A percentile compares a stretch with the other conserved stretches of the same genome.
Evolutionary conservation across 768 basidiomycete genomes (phyloP).

Genomic region (Favolaschia claudopus): DNA sequence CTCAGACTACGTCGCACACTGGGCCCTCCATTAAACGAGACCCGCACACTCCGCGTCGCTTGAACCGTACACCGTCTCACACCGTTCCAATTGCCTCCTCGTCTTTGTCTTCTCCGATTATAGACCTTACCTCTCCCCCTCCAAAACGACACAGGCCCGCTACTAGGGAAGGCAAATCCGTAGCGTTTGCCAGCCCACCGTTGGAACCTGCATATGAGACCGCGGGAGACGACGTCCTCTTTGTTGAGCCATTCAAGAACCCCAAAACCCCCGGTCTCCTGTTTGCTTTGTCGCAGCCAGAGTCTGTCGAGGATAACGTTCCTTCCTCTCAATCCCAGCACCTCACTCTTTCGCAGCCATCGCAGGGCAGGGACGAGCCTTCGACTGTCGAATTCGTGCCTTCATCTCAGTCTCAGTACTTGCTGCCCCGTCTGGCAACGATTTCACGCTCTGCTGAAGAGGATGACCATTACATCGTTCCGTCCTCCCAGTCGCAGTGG

Average conservation of each 20-base stretch:
- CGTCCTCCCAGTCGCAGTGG: conserved; percentile 42
- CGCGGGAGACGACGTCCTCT: too few species aligned
- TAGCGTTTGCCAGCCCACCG: too few species aligned
- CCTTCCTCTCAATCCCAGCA: conserved; percentile 17
- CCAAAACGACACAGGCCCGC: too few species aligned
- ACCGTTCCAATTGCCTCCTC: too few species aligned
- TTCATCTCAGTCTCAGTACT: conserved; percentile 21
- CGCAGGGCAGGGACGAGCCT: background rate
- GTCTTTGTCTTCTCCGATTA: too few species aligned
- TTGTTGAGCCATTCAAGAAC: too few species aligned
- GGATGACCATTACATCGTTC: conserved; percentile 32
- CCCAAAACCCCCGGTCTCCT: background rate
- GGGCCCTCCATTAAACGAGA: too few species aligned
- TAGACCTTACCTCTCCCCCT: too few species aligned
- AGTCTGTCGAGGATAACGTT: background rate
- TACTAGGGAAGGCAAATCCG: too few species aligned
- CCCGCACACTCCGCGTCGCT: too few species aligned
- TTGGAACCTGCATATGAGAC: too few species aligned
- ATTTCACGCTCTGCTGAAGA: background rate
- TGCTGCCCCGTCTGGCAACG: background rate
- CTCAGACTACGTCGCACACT: background rate
- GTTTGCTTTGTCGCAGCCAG: background rate
- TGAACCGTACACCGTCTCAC: too few species aligned
- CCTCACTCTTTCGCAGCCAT: background rate
- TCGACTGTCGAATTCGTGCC: background rate